A percentile compares a stretch with the other conserved stretches of the same genome.
Evolutionary conservation across 495 filamentous ascomycete genomes (phyloP).

Genomic region (Penicillium taxi): DNA sequence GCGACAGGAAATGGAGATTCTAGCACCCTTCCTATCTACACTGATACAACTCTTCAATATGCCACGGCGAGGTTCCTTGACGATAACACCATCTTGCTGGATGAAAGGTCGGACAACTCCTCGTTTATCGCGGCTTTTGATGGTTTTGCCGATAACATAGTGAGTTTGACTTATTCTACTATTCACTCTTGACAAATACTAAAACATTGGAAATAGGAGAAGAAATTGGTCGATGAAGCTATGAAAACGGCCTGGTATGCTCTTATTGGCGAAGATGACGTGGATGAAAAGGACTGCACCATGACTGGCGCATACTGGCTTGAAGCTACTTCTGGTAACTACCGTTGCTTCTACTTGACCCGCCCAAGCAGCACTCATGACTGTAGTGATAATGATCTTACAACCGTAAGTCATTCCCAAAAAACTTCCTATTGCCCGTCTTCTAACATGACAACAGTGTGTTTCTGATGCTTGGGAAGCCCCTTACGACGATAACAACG

Average conservation of each 20-base stretch:
- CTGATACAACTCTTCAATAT: slow-evolving; percentile 1
- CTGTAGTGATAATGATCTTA: background rate
- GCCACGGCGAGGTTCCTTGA: slow-evolving; percentile 1
- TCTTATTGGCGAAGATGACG: background rate
- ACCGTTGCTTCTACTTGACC: slow-evolving; percentile 5
- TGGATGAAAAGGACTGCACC: background rate
- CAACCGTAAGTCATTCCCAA: background rate
- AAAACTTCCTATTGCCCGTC: too few relatives aligned
- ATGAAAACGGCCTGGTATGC: background rate
- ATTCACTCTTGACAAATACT: background rate
- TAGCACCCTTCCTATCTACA: slow-evolving; percentile 2
- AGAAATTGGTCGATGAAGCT: background rate
- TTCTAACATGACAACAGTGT: too few relatives aligned
- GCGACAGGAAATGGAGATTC: slow-evolving; percentile 1
- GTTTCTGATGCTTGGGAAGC: slow-evolving; percentile 3
- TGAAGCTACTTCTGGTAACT: slow-evolving; percentile 1
- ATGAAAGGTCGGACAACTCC: background rate
- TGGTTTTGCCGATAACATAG: background rate
- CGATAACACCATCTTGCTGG: background rate
- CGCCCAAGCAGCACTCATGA: background rate
- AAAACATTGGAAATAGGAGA: background rate
- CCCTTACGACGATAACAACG: slow-evolving; percentile 2
- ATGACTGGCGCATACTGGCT: slow-evolving; percentile 5
- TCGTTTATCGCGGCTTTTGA: background rate
- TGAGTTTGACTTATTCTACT: background rate